A percentile compares a stretch with the other conserved stretches of the same genome.
Evolutionary conservation across 2,329 filamentous ascomycete genomes (phyloP).

Genomic region (Nannizziopsis arthrosporioides): DNA sequence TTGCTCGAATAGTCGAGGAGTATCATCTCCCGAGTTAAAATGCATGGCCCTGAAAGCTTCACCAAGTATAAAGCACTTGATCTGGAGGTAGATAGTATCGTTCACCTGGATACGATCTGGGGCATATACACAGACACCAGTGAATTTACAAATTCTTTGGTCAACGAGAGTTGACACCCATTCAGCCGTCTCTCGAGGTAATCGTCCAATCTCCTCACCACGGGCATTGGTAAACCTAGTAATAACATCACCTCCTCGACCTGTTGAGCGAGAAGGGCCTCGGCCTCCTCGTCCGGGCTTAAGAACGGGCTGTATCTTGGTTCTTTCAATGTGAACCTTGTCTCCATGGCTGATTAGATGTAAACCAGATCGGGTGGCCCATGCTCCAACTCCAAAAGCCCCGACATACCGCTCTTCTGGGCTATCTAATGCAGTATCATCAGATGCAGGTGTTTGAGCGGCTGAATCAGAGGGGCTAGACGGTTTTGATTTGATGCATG

Average conservation of each 20-base stretch:
- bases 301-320: slow-evolving; percentile 55
- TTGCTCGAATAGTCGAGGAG: slow-evolving; percentile 65
- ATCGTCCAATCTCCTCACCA: slow-evolving; percentile 72
- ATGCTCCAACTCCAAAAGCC: slow-evolving; percentile 80
- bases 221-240: slow-evolving; percentile 75
- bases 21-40: slow-evolving; percentile 53
- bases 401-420: slow-evolving; percentile 66
- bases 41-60: slow-evolving; percentile 58
- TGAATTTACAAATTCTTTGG: slow-evolving; percentile 76
- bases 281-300: slow-evolving; percentile 38
- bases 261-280: slow-evolving; percentile 38
- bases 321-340: slow-evolving; percentile 71
- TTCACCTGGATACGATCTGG: slow-evolving; percentile 77
- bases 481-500: neutral
- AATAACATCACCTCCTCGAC: slow-evolving; percentile 67
- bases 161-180: slow-evolving; percentile 93
- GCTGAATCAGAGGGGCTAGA: neutral
- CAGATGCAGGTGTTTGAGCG: slow-evolving; percentile 7
- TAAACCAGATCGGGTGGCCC: slow-evolving; percentile 75
- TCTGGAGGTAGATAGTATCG: slow-evolving; percentile 85
- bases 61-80: slow-evolving; percentile 63
- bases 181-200: slow-evolving; percentile 74
- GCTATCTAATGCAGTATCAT: slow-evolving; percentile 12
- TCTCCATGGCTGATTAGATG: slow-evolving; percentile 71
- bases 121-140: slow-evolving; percentile 78